A percentile compares a stretch with the other conserved stretches of the same genome.
phyloP scores from a whole-genome alignment of 148 eudicot species.

The Silene latifolia region DNA sequence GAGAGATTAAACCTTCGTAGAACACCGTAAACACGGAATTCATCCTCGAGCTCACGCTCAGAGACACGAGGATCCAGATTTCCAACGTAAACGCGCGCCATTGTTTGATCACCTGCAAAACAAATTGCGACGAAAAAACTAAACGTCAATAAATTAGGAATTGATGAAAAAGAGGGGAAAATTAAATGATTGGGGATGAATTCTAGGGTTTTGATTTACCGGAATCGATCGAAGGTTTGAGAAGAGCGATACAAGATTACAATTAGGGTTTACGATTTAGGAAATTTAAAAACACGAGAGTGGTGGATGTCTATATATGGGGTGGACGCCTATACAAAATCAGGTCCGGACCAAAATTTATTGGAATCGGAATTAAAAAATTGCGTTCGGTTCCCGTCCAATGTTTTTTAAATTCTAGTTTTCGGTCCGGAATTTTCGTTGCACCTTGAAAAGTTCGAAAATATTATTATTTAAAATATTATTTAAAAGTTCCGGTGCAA shows the following conservation, averaged over 20 bases:
- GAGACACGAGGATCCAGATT: slow-evolving; percentile 72
- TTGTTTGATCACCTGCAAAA: slow-evolving; percentile 21
- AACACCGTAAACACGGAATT: slow-evolving; percentile 71
- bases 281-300: neutral
- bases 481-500: no score
- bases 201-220: neutral
- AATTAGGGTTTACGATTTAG: slow-evolving; percentile 15
- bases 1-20: slow-evolving; percentile 50
- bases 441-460: no score
- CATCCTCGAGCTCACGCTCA: slow-evolving; percentile 76
- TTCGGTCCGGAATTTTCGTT: no score
- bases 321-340: no score
- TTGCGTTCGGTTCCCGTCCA: no score
- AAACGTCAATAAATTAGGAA: neutral
- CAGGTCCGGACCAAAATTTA: no score
- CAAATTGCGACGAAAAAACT: neutral
- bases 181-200: neutral
- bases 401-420: no score
- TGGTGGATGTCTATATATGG: neutral
- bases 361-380: no score
- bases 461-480: no score
- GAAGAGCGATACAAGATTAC: neutral
- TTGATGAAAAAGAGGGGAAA: neutral
- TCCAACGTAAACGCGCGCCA: slow-evolving; percentile 80
- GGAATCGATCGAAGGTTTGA: neutral